Percentiles rank a stretch among this genome's conserved stretches.
Evolutionary conservation across 768 basidiomycete genomes (phyloP).

Genomic region (Calocybe gangraenosa): DNA sequence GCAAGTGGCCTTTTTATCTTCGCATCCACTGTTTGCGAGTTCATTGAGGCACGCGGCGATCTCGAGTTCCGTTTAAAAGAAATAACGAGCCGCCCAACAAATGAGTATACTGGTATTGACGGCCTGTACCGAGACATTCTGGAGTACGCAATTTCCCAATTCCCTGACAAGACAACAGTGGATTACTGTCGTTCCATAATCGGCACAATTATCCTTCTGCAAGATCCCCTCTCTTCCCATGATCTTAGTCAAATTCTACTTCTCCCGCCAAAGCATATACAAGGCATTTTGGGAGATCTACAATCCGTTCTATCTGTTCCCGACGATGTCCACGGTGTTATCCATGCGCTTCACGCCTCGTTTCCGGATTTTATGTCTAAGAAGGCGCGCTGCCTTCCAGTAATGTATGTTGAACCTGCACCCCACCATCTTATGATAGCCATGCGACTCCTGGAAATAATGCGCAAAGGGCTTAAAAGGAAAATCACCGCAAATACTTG

Average conservation of each 20-base stretch:
- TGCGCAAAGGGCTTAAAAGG: slow-evolving; percentile 12
- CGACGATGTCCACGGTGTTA: slow-evolving; percentile 7
- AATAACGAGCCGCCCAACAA: slow-evolving; percentile 11
- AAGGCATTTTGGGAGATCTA: slow-evolving; percentile 13
- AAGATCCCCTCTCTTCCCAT: slow-evolving; percentile 13
- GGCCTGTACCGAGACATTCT: slow-evolving; percentile 13
- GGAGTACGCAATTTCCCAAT: slow-evolving; percentile 13
- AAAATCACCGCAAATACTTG: slow-evolving; percentile 6
- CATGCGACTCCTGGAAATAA: slow-evolving; percentile 12
- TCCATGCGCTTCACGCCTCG: slow-evolving; percentile 13
- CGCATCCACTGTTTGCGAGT: slow-evolving; percentile 17
- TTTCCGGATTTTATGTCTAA: slow-evolving; percentile 15
- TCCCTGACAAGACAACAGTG: slow-evolving; percentile 10
- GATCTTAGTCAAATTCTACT: slow-evolving; percentile 12
- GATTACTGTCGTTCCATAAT: slow-evolving; percentile 14
- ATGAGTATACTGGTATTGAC: slow-evolving; percentile 15
- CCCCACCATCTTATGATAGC: slow-evolving; percentile 12
- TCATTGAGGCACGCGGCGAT: slow-evolving; percentile 16
- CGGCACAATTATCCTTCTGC: slow-evolving; percentile 12
- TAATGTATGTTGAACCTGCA: slow-evolving; percentile 15
- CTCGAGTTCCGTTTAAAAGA: slow-evolving; percentile 15
- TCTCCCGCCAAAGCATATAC: slow-evolving; percentile 16
- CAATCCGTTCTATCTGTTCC: slow-evolving; percentile 15
- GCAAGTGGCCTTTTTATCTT: slow-evolving; percentile 19
- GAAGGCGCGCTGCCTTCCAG: slow-evolving; percentile 8